A percentile compares a stretch with the other conserved stretches of the same genome.
Conservation (phyloP, 2,329 filamentous ascomycete species). For the Dothideomycetidae sp. region DNA sequence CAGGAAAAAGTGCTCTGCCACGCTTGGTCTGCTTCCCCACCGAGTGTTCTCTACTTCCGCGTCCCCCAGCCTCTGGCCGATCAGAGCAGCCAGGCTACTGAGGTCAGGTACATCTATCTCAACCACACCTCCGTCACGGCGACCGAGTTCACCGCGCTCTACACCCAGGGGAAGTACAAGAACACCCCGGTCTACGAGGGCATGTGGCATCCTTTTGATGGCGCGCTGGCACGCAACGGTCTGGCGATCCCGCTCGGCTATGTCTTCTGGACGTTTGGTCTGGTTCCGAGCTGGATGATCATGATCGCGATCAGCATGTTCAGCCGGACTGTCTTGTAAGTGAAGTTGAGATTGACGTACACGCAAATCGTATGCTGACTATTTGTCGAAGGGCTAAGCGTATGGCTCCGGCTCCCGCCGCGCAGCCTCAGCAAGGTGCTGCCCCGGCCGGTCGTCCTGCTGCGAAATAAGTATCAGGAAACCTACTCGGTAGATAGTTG, state of each 20-base stretch:
- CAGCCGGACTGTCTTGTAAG: slow-evolving; percentile 64
- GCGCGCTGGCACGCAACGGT: slow-evolving; percentile 47
- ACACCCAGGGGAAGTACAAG: slow-evolving; percentile 44
- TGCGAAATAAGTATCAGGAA: neutral
- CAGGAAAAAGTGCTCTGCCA: slow-evolving; percentile 61
- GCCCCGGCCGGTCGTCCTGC: neutral
- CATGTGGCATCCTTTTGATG: slow-evolving; percentile 63
- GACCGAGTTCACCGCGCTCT: slow-evolving; percentile 47
- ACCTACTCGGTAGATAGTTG: too few species aligned
- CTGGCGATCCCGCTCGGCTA: slow-evolving; percentile 53
- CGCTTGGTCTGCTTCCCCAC: slow-evolving; percentile 51
- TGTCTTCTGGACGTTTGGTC: slow-evolving; percentile 46
- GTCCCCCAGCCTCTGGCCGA: slow-evolving; percentile 46
- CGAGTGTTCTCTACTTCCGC: slow-evolving; percentile 51
- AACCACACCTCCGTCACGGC: slow-evolving; percentile 56
- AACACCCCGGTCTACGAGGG: slow-evolving; percentile 43
- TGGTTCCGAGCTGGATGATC: slow-evolving; percentile 55
- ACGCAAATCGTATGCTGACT: too few species aligned
- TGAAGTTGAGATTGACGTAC: too few species aligned
- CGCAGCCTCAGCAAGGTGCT: neutral
- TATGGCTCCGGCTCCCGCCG: neutral
- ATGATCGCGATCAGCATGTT: slow-evolving; percentile 64
- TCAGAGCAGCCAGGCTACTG: slow-evolving; percentile 47
- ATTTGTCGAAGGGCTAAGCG: neutral
- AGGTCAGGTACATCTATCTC: slow-evolving; percentile 50